phyloP scores from a whole-genome alignment of 179 eudicot genomes.

The Carnegiea gigantea region DNA sequence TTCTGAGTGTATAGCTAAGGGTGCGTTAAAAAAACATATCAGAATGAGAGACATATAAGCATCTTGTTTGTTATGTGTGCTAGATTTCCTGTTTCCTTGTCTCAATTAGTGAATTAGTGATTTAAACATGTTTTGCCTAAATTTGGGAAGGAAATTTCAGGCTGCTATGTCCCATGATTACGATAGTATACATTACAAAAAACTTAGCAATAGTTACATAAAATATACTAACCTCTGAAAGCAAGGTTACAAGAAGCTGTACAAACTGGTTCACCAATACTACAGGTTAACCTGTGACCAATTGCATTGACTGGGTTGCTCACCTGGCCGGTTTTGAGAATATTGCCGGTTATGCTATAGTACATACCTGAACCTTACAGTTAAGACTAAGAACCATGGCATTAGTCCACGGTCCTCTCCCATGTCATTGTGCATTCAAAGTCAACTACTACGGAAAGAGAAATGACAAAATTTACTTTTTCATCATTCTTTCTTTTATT shows the following conservation, averaged over 20 bases:
- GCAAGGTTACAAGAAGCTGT: not conserved
- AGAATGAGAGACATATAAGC: conserved; percentile 29
- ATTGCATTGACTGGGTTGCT: not conserved
- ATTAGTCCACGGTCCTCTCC: too few relatives aligned
- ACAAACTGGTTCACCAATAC: not conserved
- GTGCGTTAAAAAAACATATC: not conserved
- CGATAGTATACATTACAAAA: not conserved
- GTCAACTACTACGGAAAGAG: too few relatives aligned
- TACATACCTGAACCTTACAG: too few relatives aligned
- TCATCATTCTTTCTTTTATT: not conserved
- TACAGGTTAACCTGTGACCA: not conserved
- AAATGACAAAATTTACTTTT: too few relatives aligned
- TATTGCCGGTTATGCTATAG: not conserved
- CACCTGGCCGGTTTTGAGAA: not conserved
- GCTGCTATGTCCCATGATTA: not conserved
- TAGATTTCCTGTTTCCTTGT: conserved; percentile 37
- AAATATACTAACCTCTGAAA: not conserved
- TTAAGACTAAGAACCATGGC: too few relatives aligned
- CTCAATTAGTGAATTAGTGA: conserved; percentile 23
- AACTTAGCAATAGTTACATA: not conserved
- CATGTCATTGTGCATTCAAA: too few relatives aligned
- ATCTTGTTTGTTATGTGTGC: conserved; percentile 29
- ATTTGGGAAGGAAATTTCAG: not conserved
- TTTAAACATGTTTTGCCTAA: conserved; percentile 23
- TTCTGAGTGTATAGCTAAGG: conserved; percentile 20